Evolutionary conservation across 2,329 filamentous ascomycete species (phyloP).

Genomic region (Macrophomina phaseolina): DNA sequence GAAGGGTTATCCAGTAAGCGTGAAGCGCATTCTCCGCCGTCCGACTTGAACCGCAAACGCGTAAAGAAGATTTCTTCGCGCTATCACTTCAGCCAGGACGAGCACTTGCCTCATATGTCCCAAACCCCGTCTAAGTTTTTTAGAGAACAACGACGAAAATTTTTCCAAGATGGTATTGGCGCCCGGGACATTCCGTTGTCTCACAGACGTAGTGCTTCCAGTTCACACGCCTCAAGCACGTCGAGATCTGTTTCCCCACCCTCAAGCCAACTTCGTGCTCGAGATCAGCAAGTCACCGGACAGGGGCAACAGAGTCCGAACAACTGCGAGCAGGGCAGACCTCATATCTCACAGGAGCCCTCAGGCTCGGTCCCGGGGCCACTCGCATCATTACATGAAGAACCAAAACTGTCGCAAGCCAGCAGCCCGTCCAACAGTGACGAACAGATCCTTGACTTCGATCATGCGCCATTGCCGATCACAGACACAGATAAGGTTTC

Average conservation of each 20-base stretch:
- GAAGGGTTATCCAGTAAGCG: neutral
- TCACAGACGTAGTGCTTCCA: conserved; percentile 24
- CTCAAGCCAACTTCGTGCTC: neutral
- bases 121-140: conserved; percentile 8
- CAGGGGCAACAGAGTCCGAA: too few relatives aligned
- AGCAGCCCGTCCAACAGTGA: conserved; percentile 20
- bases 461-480: neutral
- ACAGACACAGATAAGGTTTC: neutral
- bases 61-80: conserved; percentile 1
- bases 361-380: neutral
- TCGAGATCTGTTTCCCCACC: neutral
- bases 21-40: neutral
- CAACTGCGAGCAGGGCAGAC: neutral
- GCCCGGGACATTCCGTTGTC: neutral
- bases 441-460: neutral
- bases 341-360: neutral
- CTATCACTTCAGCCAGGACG: conserved; percentile 28
- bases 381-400: neutral
- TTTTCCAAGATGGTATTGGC: neutral
- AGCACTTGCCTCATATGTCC: conserved; percentile 3
- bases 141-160: conserved; percentile 19
- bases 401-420: neutral
- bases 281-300: too few relatives aligned
- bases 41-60: neutral
- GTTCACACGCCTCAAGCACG: neutral